Evolutionary conservation across 129 eudicot species (phyloP).

Genomic region (Artemisia argyi): DNA sequence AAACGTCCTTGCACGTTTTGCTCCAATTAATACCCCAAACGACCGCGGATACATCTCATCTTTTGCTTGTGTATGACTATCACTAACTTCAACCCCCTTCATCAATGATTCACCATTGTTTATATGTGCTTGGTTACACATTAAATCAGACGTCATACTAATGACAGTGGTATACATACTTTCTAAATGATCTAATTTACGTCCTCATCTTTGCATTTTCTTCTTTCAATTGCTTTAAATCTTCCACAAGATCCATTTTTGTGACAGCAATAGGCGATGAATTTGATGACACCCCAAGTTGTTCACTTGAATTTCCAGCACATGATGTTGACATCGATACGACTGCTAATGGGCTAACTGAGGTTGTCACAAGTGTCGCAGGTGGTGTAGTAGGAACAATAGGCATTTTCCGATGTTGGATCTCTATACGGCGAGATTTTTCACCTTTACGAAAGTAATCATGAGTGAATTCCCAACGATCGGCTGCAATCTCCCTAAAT

Average conservation of each 20-base stretch:
- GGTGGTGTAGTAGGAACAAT: conserved; percentile 18
- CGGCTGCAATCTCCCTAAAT: conserved; percentile 74
- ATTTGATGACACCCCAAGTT: conserved; percentile 61
- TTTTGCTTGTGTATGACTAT: too few relatives aligned
- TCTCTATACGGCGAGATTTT: conserved; percentile 55
- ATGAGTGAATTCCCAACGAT: conserved; percentile 81
- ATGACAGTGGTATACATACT: too few relatives aligned
- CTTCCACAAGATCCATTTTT: conserved; percentile 53
- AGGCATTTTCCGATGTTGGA: conserved; percentile 69
- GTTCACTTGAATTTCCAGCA: conserved; percentile 65
- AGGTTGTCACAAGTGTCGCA: conserved; percentile 35
- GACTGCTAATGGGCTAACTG: conserved; percentile 17
- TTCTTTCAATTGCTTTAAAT: conserved; percentile 58
- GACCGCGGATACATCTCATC: too few relatives aligned
- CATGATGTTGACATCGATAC: conserved; percentile 10
- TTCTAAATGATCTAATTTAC: conserved; percentile 45
- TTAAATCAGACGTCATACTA: too few relatives aligned
- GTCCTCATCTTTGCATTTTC: conserved; percentile 51
- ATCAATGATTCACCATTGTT: too few relatives aligned
- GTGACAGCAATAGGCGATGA: conserved; percentile 46
- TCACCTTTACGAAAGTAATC: conserved; percentile 71
- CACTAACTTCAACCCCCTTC: too few relatives aligned
- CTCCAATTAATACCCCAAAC: too few relatives aligned
- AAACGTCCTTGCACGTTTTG: too few relatives aligned
- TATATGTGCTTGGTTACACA: too few relatives aligned